A percentile compares a stretch with the other conserved stretches of the same genome.
phyloP scores from a whole-genome alignment of 2,329 filamentous ascomycete species.

The Hortaea sp. region DNA sequence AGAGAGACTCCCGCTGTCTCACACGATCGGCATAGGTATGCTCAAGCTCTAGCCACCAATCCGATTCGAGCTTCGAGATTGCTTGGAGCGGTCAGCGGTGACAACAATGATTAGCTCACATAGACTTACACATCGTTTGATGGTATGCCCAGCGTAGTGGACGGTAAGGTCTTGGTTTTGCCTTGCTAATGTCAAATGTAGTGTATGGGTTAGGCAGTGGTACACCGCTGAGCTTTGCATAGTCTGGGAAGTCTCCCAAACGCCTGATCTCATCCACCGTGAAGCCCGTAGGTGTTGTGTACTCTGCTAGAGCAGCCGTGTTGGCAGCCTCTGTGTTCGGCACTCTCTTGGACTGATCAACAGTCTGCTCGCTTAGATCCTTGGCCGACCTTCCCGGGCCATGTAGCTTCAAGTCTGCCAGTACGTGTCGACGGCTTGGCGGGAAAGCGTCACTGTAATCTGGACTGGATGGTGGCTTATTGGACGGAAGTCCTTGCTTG shows the following conservation, averaged over 20 bases:
- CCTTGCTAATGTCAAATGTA: slow-evolving; percentile 59
- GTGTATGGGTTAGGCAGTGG: slow-evolving; percentile 55
- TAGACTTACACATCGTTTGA: slow-evolving; percentile 74
- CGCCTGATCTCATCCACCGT: slow-evolving; percentile 58
- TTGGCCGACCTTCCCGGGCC: slow-evolving; percentile 20
- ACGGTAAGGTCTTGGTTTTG: slow-evolving; percentile 63
- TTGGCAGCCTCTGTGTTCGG: slow-evolving; percentile 16
- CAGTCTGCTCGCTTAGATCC: slow-evolving; percentile 14
- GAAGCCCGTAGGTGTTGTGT: slow-evolving; percentile 54
- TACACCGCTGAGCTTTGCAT: slow-evolving; percentile 63
- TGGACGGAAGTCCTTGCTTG: slow-evolving; percentile 28
- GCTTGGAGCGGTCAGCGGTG: slow-evolving; percentile 39
- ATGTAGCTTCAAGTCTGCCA: slow-evolving; percentile 27
- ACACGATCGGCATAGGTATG: slow-evolving; percentile 60
- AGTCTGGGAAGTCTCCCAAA: slow-evolving; percentile 70
- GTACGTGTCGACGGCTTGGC: slow-evolving; percentile 40
- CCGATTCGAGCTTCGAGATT: slow-evolving; percentile 63
- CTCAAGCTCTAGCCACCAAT: slow-evolving; percentile 88
- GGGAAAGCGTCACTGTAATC: slow-evolving; percentile 43
- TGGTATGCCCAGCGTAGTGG: slow-evolving; percentile 79
- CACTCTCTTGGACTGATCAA: slow-evolving; percentile 11
- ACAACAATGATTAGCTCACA: too few relatives aligned
- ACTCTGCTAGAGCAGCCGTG: slow-evolving; percentile 10
- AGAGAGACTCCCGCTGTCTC: slow-evolving; percentile 56
- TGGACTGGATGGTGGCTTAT: slow-evolving; percentile 18